These are phyloP conservation scores for Dimocarpus longan DNA, from an alignment of 345 rosid genomes.

Conservation along the genomic window DNA sequence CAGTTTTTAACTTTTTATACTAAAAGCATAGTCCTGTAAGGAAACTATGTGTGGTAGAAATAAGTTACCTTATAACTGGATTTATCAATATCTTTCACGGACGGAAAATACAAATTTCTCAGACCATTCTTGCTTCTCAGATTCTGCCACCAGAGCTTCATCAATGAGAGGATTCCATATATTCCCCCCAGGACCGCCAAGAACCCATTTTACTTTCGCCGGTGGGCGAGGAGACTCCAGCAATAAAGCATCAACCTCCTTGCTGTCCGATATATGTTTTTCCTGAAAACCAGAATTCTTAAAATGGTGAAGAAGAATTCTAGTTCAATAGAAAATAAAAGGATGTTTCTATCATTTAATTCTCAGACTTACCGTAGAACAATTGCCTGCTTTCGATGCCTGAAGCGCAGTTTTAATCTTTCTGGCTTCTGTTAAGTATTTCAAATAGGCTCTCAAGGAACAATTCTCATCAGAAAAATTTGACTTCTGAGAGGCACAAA, in stretches of 20 bases:
- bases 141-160: slow-evolving; percentile 45
- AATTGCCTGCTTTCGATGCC: slow-evolving; percentile 3
- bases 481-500: slow-evolving; percentile 10
- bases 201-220: slow-evolving; percentile 59
- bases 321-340: background rate
- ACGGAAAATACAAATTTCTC: slow-evolving; percentile 40
- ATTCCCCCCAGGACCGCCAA: slow-evolving; percentile 43
- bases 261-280: background rate
- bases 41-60: background rate
- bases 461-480: slow-evolving; percentile 2
- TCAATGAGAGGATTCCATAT: slow-evolving; percentile 41
- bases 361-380: slow-evolving; percentile 1
- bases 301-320: slow-evolving; percentile 24
- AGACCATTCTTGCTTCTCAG: slow-evolving; percentile 50
- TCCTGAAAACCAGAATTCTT: slow-evolving; percentile 3
- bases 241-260: slow-evolving; percentile 23
- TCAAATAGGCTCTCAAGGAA: slow-evolving; percentile 13
- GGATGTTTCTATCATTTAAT: background rate
- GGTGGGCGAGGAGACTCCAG: slow-evolving; percentile 32
- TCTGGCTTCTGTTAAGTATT: slow-evolving; percentile 11
- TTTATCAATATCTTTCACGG: slow-evolving; percentile 26
- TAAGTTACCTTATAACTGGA: slow-evolving; percentile 16
- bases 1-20: background rate
- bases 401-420: background rate
- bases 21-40: background rate